Conservation (phyloP, 1,284 basidiomycete genomes). For the Porodaedalea pini region DNA sequence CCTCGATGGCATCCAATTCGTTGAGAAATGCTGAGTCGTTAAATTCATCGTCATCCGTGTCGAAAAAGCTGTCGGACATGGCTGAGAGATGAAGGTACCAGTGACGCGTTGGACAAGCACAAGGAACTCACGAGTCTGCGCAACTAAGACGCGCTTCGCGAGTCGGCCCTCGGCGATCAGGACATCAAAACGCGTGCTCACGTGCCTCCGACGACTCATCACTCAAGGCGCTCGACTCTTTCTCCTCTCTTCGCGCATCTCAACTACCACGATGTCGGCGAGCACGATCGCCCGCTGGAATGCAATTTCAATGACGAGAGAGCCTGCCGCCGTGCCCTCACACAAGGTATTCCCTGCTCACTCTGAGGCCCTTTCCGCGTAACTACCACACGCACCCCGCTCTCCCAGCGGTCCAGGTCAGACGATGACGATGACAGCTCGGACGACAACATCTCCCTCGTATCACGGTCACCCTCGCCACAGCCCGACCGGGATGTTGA, state of each 20-base stretch:
- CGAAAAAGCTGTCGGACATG: slow-evolving; percentile 71
- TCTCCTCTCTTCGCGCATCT: too few species aligned
- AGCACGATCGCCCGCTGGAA: slow-evolving; percentile 68
- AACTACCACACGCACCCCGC: slow-evolving; percentile 37
- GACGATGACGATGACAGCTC: slow-evolving; percentile 41
- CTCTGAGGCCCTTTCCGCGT: slow-evolving; percentile 43
- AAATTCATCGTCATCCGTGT: slow-evolving; percentile 50
- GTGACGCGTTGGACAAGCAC: neutral
- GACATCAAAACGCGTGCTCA: neutral
- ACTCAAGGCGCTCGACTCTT: neutral
- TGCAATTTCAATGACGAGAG: slow-evolving; percentile 52
- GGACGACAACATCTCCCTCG: slow-evolving; percentile 65
- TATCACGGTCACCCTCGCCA: slow-evolving; percentile 70
- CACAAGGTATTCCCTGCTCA: slow-evolving; percentile 65
- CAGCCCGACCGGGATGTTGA: slow-evolving; percentile 50
- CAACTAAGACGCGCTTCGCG: slow-evolving; percentile 2
- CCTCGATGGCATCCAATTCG: slow-evolving; percentile 65
- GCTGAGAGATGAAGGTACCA: neutral
- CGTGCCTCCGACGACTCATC: neutral
- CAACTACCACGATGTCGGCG: slow-evolving; percentile 49
- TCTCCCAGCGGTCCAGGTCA: slow-evolving; percentile 51
- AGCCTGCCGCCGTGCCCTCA: slow-evolving; percentile 24
- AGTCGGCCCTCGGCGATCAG: neutral
- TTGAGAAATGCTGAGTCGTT: slow-evolving; percentile 42
- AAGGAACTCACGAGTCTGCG: neutral